Percentiles rank a stretch among this genome's conserved stretches.
phyloP scores from a whole-genome alignment of 345 rosid genomes.

The Tarenaya hassleriana region DNA sequence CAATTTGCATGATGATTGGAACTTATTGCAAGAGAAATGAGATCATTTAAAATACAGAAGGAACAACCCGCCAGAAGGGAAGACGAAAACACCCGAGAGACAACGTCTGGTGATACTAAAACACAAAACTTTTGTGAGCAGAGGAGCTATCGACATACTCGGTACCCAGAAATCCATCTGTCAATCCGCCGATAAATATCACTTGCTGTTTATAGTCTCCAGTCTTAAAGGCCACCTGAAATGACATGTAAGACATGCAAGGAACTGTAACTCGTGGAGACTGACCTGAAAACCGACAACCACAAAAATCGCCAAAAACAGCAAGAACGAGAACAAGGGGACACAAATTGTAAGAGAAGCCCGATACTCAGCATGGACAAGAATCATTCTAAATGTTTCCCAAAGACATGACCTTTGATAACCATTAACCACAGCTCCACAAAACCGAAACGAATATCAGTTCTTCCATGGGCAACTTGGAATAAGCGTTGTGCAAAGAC shows the following conservation, averaged over 20 bases:
- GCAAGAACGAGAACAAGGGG: not conserved
- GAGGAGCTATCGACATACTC: constrained; percentile 49
- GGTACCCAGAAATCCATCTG: constrained; percentile 82
- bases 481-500: too few relatives aligned
- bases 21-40: too few relatives aligned
- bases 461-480: too few relatives aligned
- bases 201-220: constrained; percentile 90
- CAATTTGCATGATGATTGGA: too few relatives aligned
- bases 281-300: not conserved
- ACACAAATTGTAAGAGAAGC: too few relatives aligned
- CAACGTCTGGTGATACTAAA: not conserved
- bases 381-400: too few relatives aligned
- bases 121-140: constrained; percentile 1
- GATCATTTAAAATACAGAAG: too few relatives aligned
- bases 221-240: constrained; percentile 89
- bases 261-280: constrained; percentile 8
- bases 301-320: not conserved
- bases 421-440: too few relatives aligned
- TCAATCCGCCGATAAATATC: constrained; percentile 79
- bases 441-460: too few relatives aligned
- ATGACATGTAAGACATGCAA: constrained; percentile 4
- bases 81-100: not conserved
- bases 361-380: too few relatives aligned
- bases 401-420: too few relatives aligned
- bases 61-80: not conserved